Percentiles rank a stretch among this genome's conserved stretches.
These are phyloP conservation scores for Mucor mucedo DNA, from an alignment of 371 early-diverging fungal genomes.

Conservation along the genomic window DNA sequence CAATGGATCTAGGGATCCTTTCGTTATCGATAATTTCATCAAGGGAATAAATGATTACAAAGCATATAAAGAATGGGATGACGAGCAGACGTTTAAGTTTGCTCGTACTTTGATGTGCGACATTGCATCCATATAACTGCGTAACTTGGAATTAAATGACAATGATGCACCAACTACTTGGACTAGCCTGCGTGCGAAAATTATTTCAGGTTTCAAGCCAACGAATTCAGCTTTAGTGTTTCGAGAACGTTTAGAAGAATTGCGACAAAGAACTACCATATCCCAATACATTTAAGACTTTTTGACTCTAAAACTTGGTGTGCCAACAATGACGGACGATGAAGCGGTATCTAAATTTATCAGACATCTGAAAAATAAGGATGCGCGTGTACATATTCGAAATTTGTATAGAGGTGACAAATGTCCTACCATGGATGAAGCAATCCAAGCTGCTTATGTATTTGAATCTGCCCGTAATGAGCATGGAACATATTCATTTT, in stretches of 20 bases:
- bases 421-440: too few relatives aligned
- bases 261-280: background rate
- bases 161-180: background rate
- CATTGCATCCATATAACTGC: background rate
- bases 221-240: background rate
- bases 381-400: too few relatives aligned
- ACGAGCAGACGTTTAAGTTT: background rate
- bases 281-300: background rate
- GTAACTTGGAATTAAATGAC: background rate
- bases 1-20: constrained; percentile 8
- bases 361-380: too few relatives aligned
- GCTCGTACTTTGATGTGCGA: background rate
- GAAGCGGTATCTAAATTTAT: too few relatives aligned
- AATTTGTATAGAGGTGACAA: too few relatives aligned
- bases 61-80: background rate
- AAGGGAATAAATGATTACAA: background rate
- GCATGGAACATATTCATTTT: too few relatives aligned
- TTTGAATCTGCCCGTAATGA: too few relatives aligned
- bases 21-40: background rate
- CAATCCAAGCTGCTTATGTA: too few relatives aligned
- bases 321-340: background rate
- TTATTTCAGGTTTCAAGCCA: background rate
- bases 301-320: background rate
- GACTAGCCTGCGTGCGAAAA: background rate
- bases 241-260: background rate